A percentile compares a stretch with the other conserved stretches of the same genome.
Conservation (phyloP, 2,329 filamentous ascomycete genomes). For the Trichophyton simii region DNA sequence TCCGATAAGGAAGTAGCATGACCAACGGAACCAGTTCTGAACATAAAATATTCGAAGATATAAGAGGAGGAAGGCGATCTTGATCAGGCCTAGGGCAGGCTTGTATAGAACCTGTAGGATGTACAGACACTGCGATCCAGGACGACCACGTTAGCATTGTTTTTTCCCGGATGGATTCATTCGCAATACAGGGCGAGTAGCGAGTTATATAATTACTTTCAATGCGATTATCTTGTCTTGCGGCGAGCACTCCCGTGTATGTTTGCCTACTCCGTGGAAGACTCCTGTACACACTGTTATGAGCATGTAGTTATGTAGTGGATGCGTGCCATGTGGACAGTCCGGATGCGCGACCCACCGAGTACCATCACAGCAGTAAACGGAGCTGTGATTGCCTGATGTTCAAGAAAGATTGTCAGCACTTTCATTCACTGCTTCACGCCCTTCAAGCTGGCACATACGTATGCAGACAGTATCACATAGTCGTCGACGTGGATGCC, state of each 20-base stretch:
- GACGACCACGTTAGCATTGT: background rate
- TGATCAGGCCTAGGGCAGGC: constrained; percentile 6
- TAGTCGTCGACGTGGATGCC: constrained; percentile 9
- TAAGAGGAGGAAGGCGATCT: constrained; percentile 10
- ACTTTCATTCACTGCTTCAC: background rate
- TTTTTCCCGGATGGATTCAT: background rate
- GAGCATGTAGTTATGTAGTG: background rate
- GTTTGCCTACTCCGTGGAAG: constrained; percentile 5
- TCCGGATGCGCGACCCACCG: background rate
- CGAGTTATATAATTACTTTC: constrained; percentile 2
- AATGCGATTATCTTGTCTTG: background rate
- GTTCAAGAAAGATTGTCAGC: background rate
- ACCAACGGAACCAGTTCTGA: constrained; percentile 8
- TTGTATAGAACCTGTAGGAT: constrained; percentile 8
- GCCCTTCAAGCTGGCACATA: background rate
- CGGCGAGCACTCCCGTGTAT: background rate
- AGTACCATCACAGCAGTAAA: background rate
- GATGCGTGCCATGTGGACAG: background rate
- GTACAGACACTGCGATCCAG: constrained; percentile 5
- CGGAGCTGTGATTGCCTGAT: background rate
- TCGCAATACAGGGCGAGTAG: background rate
- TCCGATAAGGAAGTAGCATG: constrained; percentile 8
- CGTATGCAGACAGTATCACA: constrained; percentile 6
- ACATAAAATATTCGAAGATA: constrained; percentile 11
- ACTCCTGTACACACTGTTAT: background rate